Evolutionary conservation across 2,329 filamentous ascomycete genomes (phyloP).

Genomic region (Penicillium palitans): DNA sequence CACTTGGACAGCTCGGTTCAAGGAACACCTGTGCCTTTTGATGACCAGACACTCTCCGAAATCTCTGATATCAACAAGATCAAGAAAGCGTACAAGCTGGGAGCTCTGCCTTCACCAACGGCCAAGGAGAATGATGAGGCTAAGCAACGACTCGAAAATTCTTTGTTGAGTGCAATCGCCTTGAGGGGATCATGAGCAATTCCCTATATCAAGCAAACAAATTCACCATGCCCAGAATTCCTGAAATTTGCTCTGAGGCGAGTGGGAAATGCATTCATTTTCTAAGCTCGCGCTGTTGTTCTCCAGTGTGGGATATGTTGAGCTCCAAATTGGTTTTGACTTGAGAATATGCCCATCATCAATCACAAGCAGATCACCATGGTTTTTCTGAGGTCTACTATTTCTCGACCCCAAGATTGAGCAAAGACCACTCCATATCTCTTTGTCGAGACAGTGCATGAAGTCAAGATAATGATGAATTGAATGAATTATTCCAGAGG

Average conservation of each 20-base stretch:
- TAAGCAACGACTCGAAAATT: conserved; percentile 57
- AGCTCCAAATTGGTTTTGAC: neutral
- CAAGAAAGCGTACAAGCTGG: conserved; percentile 84
- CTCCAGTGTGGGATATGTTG: neutral
- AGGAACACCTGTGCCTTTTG: conserved; percentile 60
- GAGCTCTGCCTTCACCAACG: conserved; percentile 52
- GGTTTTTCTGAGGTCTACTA: neutral
- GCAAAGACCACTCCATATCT: neutral
- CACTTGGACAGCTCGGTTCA: conserved; percentile 66
- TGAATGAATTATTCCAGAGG: neutral
- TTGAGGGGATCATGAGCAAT: conserved; percentile 59
- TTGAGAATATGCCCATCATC: neutral
- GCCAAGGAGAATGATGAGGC: conserved; percentile 25
- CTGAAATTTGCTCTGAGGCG: neutral
- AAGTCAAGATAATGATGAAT: conserved; percentile 4
- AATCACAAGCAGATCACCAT: neutral
- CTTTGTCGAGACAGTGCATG: neutral
- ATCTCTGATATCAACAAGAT: conserved; percentile 68
- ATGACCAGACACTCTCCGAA: conserved; percentile 61
- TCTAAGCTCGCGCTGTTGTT: neutral
- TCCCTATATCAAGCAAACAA: neutral
- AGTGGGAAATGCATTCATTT: neutral
- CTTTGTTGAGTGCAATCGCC: conserved; percentile 76
- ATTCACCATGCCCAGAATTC: neutral
- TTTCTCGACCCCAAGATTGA: neutral